phyloP scores from a whole-genome alignment of 2,329 filamentous ascomycete species.

The Trichoderma cornu-damae region DNA sequence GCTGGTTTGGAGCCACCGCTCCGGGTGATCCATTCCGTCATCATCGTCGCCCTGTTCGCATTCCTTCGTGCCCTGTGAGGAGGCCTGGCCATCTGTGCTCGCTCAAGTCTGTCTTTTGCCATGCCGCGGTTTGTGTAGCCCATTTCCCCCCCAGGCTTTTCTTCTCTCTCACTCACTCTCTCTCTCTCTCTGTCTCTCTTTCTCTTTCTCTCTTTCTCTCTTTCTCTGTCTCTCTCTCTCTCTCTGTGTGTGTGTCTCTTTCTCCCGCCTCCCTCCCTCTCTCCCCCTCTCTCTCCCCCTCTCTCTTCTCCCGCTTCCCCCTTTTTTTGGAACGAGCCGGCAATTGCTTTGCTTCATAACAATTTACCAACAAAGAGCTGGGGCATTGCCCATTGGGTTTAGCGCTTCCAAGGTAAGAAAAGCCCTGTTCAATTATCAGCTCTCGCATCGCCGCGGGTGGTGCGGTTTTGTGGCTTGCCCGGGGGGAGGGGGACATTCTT shows the following conservation, averaged over 20 bases:
- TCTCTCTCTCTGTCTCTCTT: neutral
- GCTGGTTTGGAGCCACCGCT: no score
- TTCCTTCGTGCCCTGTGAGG: neutral
- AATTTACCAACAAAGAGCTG: neutral
- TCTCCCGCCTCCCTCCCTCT: no score
- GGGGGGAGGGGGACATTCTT: no score
- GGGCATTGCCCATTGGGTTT: neutral
- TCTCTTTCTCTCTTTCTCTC: neutral
- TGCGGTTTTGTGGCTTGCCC: neutral
- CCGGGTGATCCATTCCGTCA: conserved; percentile 2
- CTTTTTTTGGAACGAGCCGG: no score
- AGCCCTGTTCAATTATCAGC: neutral
- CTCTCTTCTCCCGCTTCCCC: no score
- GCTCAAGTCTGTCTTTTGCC: neutral
- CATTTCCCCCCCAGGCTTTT: neutral
- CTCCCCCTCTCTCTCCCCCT: no score
- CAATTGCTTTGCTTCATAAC: no score
- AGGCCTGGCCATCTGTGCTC: neutral
- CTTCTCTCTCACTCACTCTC: no score
- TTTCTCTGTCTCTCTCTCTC: no score
- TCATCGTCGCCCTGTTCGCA: neutral
- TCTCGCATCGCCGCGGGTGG: neutral
- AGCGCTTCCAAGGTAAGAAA: neutral
- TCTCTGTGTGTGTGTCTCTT: no score
- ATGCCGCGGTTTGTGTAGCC: neutral